These are phyloP conservation scores for Nemania sp. DNA, from an alignment of 2,329 filamentous ascomycete genomes.

Conservation along the genomic window DNA sequence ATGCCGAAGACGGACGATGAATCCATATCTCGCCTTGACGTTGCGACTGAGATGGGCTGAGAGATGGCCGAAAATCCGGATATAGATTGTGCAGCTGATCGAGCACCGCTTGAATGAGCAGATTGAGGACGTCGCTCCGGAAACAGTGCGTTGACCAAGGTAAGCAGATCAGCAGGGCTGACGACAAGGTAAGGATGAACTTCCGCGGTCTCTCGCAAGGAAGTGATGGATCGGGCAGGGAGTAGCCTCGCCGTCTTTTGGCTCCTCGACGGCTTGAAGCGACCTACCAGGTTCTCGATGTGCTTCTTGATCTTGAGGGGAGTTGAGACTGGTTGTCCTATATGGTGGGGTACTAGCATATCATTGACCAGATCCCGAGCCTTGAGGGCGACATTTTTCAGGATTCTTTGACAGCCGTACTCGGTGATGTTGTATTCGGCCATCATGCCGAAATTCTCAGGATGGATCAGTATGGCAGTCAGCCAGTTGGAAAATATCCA, in stretches of 20 bases:
- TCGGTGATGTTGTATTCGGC: constrained; percentile 91
- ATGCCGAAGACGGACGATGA: constrained; percentile 72
- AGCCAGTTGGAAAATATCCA: constrained; percentile 93
- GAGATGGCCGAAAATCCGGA: constrained; percentile 70
- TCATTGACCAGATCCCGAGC: constrained; percentile 80
- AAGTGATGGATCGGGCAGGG: constrained; percentile 72
- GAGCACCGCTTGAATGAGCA: constrained; percentile 61
- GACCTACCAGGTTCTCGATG: constrained; percentile 70
- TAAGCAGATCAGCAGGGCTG: constrained; percentile 77
- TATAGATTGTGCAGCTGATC: constrained; percentile 68
- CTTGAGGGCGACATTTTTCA: constrained; percentile 77
- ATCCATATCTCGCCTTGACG: constrained; percentile 61
- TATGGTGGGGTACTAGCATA: constrained; percentile 60
- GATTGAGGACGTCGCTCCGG: constrained; percentile 72
- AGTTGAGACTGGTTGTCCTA: constrained; percentile 61
- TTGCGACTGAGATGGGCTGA: constrained; percentile 66
- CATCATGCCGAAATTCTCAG: constrained; percentile 80
- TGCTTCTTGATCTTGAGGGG: constrained; percentile 67
- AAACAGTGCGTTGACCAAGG: constrained; percentile 81
- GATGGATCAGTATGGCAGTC: constrained; percentile 80
- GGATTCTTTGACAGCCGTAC: constrained; percentile 80
- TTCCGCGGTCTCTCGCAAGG: constrained; percentile 73
- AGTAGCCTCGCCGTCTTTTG: constrained; percentile 62
- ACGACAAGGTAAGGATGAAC: constrained; percentile 80
- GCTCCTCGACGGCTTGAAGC: constrained; percentile 60